A percentile compares a stretch with the other conserved stretches of the same genome.
phyloP scores from a whole-genome alignment of 2,329 filamentous ascomycete genomes.

The Endocalyx cinctus region DNA sequence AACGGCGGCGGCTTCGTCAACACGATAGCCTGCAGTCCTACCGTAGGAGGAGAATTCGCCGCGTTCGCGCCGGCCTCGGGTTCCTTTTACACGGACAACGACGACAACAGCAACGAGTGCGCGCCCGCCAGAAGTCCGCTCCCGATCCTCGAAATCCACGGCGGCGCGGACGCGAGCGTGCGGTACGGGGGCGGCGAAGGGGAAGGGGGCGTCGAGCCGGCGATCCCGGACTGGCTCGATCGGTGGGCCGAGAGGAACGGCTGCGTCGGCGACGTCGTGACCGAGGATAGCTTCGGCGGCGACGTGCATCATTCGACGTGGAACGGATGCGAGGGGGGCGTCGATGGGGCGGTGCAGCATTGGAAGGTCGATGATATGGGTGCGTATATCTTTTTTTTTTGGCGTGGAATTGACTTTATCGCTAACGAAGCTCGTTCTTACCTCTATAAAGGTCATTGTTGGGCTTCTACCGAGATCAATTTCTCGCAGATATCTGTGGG shows the following conservation, averaged over 20 bases:
- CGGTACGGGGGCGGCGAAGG: conserved; percentile 38
- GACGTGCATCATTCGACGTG: conserved; percentile 39
- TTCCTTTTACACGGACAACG: conserved; percentile 40
- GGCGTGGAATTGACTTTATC: not conserved
- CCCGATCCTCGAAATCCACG: conserved; percentile 42
- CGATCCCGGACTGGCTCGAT: conserved; percentile 35
- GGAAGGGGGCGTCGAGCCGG: conserved; percentile 35
- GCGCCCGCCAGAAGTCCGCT: conserved; percentile 31
- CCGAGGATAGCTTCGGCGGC: conserved; percentile 29
- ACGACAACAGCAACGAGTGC: conserved; percentile 29
- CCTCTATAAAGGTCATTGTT: conserved; percentile 32
- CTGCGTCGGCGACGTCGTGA: conserved; percentile 27
- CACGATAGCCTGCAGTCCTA: conserved; percentile 38
- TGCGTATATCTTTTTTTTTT: conserved; percentile 14
- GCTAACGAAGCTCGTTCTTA: conserved; percentile 3
- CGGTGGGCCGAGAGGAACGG: conserved; percentile 37
- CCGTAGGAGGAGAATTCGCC: conserved; percentile 36
- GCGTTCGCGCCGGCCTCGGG: conserved; percentile 42
- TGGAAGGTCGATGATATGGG: conserved; percentile 40
- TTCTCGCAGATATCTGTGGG: conserved; percentile 36
- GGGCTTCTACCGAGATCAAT: conserved; percentile 41
- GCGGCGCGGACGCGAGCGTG: conserved; percentile 37
- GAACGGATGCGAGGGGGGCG: conserved; percentile 20
- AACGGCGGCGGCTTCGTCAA: conserved; percentile 45
- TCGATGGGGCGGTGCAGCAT: conserved; percentile 34